Base-by-base conservation (phyloP, 192 early-diverging fungal genomes). In the Mortierella antarctica region DNA sequence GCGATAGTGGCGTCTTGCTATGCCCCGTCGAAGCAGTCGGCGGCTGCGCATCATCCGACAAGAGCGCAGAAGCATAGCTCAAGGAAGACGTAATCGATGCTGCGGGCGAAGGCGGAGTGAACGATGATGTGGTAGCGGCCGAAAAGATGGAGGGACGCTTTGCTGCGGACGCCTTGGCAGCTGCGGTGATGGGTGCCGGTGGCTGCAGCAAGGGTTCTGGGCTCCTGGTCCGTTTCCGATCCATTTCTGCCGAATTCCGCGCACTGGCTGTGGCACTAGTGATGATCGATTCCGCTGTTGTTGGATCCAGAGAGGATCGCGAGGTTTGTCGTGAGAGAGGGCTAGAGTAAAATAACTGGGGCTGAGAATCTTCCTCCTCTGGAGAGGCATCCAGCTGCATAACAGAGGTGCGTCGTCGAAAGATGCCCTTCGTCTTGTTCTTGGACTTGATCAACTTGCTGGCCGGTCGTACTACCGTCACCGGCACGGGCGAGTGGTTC, bases 401-500 rank as follows among this genome's bases (percentile, higher is more conserved):
- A n/a, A n/a, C 7, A 14, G 64, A 62, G 23, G 58, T 49, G 46
- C 77, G 69, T 23, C 65, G 42, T 8, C 70, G 63, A 39, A 80
- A 80, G 57, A 80, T 80, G 5, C 77, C 77, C 44, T 80, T 80
- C 42, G 70, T 65, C 44, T 82, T 82, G 17, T 61, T 73, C 48
- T 82, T 78, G 12, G 83, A 73, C 41, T 83, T 83, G 63, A 82
- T 84, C 21, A 83, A 42, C 49, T 85, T 77, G 39, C 72, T 74
- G 23, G 83, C 84, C 10, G 86, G 86, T 10, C 87, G 90, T 15
- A 93, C 92, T 12, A 93, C 89, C 14, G 89, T 83, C 7, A 93
- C 91, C 1, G 92, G 91, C 6, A 91, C 81, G 6, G 87, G 86
- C 23, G 89, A 90, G 71, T 92, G 89, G 59, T 93, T 87, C 63